These are phyloP conservation scores for Thraustotheca clavata DNA, from an alignment of 352 stramenopile species.

Conservation along the genomic window DNA sequence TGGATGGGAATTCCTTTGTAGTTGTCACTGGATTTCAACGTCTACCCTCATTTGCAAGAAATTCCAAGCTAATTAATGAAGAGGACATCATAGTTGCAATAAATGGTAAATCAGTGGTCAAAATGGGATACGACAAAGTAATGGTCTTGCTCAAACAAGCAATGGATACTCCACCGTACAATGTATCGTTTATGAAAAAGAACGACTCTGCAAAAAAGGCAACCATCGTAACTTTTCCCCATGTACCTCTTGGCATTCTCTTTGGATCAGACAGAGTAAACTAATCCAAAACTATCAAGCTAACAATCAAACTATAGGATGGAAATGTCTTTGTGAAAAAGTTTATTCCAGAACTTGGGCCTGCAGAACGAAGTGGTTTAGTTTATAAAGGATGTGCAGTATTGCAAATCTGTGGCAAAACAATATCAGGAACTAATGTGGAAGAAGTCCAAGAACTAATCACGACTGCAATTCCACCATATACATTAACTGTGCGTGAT, in stretches of 20 bases:
- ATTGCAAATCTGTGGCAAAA: slow-evolving; percentile 66
- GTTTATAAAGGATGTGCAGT: slow-evolving; percentile 54
- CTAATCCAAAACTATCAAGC: background rate
- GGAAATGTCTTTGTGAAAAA: slow-evolving; percentile 65
- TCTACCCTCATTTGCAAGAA: slow-evolving; percentile 64
- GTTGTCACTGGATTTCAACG: slow-evolving; percentile 58
- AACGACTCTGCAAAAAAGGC: slow-evolving; percentile 22
- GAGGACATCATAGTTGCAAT: slow-evolving; percentile 61
- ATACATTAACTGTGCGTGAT: slow-evolving; percentile 65
- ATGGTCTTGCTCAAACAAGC: slow-evolving; percentile 7
- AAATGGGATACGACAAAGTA: slow-evolving; percentile 37
- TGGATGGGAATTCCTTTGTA: slow-evolving; percentile 49
- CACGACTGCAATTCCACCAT: slow-evolving; percentile 29
- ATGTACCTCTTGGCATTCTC: slow-evolving; percentile 58
- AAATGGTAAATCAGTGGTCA: slow-evolving; percentile 46
- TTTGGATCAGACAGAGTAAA: slow-evolving; percentile 41
- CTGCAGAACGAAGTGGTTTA: slow-evolving; percentile 57
- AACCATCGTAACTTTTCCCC: slow-evolving; percentile 57
- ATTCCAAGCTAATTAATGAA: slow-evolving; percentile 44
- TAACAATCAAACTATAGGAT: slow-evolving; percentile 45
- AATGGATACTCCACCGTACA: slow-evolving; percentile 7
- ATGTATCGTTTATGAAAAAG: slow-evolving; percentile 20
- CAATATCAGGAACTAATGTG: slow-evolving; percentile 48
- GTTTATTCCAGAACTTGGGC: slow-evolving; percentile 69
- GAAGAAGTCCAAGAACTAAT: slow-evolving; percentile 63